These are phyloP conservation scores for Boletus coccyginus DNA, from an alignment of 768 basidiomycete species.

Conservation along the genomic window DNA sequence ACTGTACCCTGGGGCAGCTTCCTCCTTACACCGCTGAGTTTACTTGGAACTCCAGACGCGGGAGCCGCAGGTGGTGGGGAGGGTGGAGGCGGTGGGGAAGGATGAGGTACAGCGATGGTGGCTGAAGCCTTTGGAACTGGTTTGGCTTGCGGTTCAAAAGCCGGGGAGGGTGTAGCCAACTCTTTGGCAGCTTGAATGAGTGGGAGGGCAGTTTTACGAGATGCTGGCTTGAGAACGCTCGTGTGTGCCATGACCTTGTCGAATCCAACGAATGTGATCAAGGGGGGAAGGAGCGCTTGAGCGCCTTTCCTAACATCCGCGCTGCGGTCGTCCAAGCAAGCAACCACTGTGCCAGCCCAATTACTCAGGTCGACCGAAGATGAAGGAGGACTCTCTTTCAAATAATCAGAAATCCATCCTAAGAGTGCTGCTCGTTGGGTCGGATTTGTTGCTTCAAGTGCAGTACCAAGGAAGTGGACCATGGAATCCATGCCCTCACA, in stretches of 20 bases:
- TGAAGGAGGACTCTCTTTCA: constrained; percentile 59
- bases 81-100: constrained; percentile 40
- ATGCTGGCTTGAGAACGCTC: constrained; percentile 86
- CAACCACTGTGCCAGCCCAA: constrained; percentile 64
- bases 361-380: constrained; percentile 63
- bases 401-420: constrained; percentile 78
- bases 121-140: constrained; percentile 25
- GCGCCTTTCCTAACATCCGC: constrained; percentile 91
- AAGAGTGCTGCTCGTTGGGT: constrained; percentile 77
- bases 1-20: constrained; percentile 62
- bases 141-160: constrained; percentile 30
- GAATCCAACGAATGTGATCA: constrained; percentile 76
- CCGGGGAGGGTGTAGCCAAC: constrained; percentile 32
- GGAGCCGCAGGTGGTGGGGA: constrained; percentile 41
- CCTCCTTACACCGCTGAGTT: constrained; percentile 64
- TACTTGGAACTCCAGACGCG: constrained; percentile 34
- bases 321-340: constrained; percentile 87
- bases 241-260: constrained; percentile 87
- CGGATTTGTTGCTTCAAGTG: constrained; percentile 85
- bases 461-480: constrained; percentile 72
- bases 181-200: constrained; percentile 83
- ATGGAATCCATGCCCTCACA: constrained; percentile 84
- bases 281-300: constrained; percentile 70
- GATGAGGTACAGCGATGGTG: constrained; percentile 22
- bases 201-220: constrained; percentile 76